Evolutionary conservation across 805 yeast species (phyloP).

Genomic region (Metschnikowia reukaufii): DNA sequence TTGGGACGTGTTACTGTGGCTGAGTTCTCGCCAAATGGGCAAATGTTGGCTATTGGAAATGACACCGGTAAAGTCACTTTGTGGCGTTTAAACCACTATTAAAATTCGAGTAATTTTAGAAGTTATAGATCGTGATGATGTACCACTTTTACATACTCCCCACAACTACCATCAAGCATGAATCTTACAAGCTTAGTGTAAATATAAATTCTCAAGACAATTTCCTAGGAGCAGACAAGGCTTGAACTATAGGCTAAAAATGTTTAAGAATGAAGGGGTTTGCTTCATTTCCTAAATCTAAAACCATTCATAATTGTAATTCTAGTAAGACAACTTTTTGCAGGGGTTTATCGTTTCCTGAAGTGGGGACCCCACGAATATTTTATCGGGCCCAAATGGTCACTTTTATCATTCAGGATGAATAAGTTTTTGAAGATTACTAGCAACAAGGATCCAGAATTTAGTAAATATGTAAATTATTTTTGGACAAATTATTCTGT

Average conservation of each 20-base stretch:
- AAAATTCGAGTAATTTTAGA: conserved; percentile 9
- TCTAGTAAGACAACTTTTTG: too few species aligned
- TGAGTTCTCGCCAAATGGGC: conserved; percentile 75
- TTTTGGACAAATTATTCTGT: too few species aligned
- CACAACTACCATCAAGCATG: too few species aligned
- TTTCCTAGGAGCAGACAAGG: too few species aligned
- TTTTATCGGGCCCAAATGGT: too few species aligned
- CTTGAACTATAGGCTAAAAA: background rate
- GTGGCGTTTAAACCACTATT: conserved; percentile 86
- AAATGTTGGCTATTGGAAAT: conserved; percentile 85
- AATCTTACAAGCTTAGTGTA: too few species aligned
- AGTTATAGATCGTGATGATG: background rate
- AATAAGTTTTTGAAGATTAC: too few species aligned
- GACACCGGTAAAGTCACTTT: conserved; percentile 87
- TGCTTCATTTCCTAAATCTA: background rate
- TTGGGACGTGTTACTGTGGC: conserved; percentile 88
- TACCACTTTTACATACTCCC: background rate
- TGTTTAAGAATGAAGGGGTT: background rate
- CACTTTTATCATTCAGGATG: background rate
- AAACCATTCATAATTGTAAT: background rate
- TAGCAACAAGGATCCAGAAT: too few species aligned
- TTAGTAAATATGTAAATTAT: too few species aligned
- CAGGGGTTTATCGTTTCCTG: too few species aligned
- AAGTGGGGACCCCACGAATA: too few species aligned
- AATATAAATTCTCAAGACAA: too few species aligned